A percentile compares a stretch with the other conserved stretches of the same genome.
These are phyloP conservation scores for Paramyrothecium sp. DNA, from an alignment of 2,329 filamentous ascomycete genomes.

Conservation along the genomic window DNA sequence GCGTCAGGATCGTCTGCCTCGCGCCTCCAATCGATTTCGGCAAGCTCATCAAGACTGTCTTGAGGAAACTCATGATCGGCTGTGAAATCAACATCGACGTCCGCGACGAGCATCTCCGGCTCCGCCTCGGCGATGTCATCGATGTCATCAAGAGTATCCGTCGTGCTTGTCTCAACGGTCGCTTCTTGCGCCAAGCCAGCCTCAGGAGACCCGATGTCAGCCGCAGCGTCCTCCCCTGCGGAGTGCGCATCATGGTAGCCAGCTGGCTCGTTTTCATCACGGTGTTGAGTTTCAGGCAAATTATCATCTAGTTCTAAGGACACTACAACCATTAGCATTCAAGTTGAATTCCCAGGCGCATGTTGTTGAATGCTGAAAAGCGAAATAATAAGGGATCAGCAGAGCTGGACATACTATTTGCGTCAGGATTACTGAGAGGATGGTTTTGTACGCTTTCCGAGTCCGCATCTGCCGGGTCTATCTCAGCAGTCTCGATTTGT, in stretches of 20 bases:
- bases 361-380: too few species aligned
- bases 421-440: too few species aligned
- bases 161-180: slow-evolving; percentile 25
- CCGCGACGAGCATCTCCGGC: slow-evolving; percentile 16
- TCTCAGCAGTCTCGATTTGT: too few species aligned
- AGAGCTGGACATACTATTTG: too few species aligned
- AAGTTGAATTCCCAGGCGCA: too few species aligned
- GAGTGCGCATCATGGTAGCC: slow-evolving; percentile 2
- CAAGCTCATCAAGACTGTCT: slow-evolving; percentile 15
- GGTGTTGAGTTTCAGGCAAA: too few species aligned
- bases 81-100: slow-evolving; percentile 16
- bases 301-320: too few species aligned
- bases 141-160: slow-evolving; percentile 29
- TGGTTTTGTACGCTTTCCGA: too few species aligned
- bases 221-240: slow-evolving; percentile 9
- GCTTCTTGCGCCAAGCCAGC: slow-evolving; percentile 9
- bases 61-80: slow-evolving; percentile 19
- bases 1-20: slow-evolving; percentile 19
- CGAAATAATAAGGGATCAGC: too few species aligned
- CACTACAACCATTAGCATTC: too few species aligned
- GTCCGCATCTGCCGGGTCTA: too few species aligned
- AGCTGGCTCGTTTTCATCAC: slow-evolving; percentile 3
- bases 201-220: slow-evolving; percentile 12
- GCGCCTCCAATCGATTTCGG: slow-evolving; percentile 28
- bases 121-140: slow-evolving; percentile 25